Percentiles rank a stretch among this genome's conserved stretches.
Evolutionary conservation across 768 basidiomycete species (phyloP).

Genomic region (Dacryopinax spathularia): DNA sequence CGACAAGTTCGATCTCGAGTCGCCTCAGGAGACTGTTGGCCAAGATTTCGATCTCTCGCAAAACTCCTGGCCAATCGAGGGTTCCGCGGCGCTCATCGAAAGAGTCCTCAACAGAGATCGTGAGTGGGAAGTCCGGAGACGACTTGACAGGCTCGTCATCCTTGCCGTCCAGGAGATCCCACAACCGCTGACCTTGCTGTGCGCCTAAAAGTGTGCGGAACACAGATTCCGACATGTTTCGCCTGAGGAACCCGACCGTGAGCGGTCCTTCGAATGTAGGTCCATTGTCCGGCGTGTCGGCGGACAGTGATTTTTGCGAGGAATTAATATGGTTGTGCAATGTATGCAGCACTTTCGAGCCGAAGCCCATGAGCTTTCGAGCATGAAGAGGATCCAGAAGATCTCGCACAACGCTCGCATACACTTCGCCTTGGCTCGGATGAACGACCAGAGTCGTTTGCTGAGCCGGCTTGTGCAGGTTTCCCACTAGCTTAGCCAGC

Average conservation of each 20-base stretch:
- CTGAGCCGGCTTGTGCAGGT: conserved; percentile 15
- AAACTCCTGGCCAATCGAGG: conserved; percentile 3
- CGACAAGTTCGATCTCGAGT: conserved; percentile 14
- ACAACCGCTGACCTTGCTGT: conserved; percentile 12
- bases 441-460: conserved; percentile 13
- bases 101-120: conserved; percentile 15
- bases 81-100: conserved; percentile 5
- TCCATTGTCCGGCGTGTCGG: not conserved
- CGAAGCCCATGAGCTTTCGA: conserved; percentile 10
- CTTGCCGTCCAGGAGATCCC: conserved; percentile 10
- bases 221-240: not conserved
- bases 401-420: not conserved
- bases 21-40: conserved; percentile 8
- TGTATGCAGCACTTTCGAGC: not conserved
- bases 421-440: not conserved
- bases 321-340: conserved; percentile 1
- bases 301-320: not conserved
- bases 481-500: conserved; percentile 15
- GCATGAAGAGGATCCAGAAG: not conserved
- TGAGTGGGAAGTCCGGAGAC: conserved; percentile 14
- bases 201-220: conserved; percentile 7
- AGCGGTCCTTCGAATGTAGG: not conserved
- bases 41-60: conserved; percentile 7
- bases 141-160: conserved; percentile 14
- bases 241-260: conserved; percentile 5